A percentile compares a stretch with the other conserved stretches of the same genome.
Evolutionary conservation across 805 yeast genomes (phyloP).

Genomic region (Cyberlindnera galapagoensis): DNA sequence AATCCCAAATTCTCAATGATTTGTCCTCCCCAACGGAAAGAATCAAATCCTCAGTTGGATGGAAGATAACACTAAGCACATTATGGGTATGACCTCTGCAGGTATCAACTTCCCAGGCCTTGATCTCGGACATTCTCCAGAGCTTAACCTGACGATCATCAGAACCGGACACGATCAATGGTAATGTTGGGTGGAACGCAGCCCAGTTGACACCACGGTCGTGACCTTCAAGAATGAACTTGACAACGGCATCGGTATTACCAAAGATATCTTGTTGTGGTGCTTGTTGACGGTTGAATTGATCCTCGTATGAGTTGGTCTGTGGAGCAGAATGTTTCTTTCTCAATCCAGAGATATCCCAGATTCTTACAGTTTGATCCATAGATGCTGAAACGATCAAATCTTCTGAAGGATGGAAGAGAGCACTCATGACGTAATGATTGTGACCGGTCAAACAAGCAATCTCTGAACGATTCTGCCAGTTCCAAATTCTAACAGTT

Average conservation of each 20-base stretch:
- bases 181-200: conserved; percentile 93
- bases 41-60: conserved; percentile 88
- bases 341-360: conserved; percentile 95
- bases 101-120: conserved; percentile 99
- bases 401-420: conserved; percentile 94
- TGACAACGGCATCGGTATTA: conserved; percentile 87
- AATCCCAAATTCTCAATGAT: conserved; percentile 95
- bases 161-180: conserved; percentile 90
- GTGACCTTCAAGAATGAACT: conserved; percentile 95
- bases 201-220: conserved; percentile 99
- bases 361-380: conserved; percentile 97
- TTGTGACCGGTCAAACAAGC: conserved; percentile 97
- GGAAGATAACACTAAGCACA: conserved; percentile 84
- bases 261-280: conserved; percentile 94
- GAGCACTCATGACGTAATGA: conserved; percentile 97
- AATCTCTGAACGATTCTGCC: conserved; percentile 97
- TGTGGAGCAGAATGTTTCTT: conserved; percentile 91
- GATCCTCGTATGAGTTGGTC: conserved; percentile 36
- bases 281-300: conserved; percentile 44
- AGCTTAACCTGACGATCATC: conserved; percentile 93
- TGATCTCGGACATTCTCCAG: conserved; percentile 96
- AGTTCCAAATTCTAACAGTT: conserved; percentile 98
- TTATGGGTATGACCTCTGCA: conserved; percentile 97
- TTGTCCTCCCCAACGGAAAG: conserved; percentile 94
- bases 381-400: conserved; percentile 91